Percentiles rank a stretch among this genome's conserved stretches.
Evolutionary conservation across 148 eudicot genomes (phyloP).

Genomic region (Rhododendron mucronatum): DNA sequence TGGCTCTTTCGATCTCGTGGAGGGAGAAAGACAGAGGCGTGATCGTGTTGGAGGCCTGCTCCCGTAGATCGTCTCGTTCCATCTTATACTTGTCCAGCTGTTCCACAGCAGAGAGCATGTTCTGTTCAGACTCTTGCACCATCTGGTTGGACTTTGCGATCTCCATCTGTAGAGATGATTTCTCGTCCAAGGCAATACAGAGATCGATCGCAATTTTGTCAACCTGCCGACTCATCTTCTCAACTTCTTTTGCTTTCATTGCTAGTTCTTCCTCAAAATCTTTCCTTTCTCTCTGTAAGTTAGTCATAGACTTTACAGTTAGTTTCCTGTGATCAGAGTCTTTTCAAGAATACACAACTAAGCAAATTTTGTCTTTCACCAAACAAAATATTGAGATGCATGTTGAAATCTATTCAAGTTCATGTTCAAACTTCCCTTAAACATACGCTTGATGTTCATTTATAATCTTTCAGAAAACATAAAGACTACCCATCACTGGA

Average conservation of each 20-base stretch:
- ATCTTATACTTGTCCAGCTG: constrained; percentile 62
- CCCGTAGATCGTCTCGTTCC: constrained; percentile 59
- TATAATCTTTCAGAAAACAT: too few relatives aligned
- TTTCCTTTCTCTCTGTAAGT: constrained; percentile 29
- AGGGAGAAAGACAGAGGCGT: constrained; percentile 30
- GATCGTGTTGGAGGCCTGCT: constrained; percentile 9
- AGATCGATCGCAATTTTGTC: constrained; percentile 37
- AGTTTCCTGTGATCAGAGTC: not conserved
- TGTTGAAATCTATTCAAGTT: too few relatives aligned
- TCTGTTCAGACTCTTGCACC: constrained; percentile 55
- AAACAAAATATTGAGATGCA: too few relatives aligned
- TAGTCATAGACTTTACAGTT: not conserved
- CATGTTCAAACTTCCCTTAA: too few relatives aligned
- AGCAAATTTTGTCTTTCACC: too few relatives aligned
- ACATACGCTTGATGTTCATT: too few relatives aligned
- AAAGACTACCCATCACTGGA: too few relatives aligned
- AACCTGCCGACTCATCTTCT: constrained; percentile 31
- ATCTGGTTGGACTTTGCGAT: constrained; percentile 38
- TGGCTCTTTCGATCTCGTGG: constrained; percentile 64
- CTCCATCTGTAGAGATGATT: constrained; percentile 42
- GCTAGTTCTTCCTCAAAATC: constrained; percentile 51
- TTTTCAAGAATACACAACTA: too few relatives aligned
- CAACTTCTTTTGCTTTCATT: constrained; percentile 41
- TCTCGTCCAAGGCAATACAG: constrained; percentile 36
- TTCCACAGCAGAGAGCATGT: constrained; percentile 57